phyloP scores from a whole-genome alignment of 2,329 filamentous ascomycete genomes.

The Rhexocercosporidium sp. region DNA sequence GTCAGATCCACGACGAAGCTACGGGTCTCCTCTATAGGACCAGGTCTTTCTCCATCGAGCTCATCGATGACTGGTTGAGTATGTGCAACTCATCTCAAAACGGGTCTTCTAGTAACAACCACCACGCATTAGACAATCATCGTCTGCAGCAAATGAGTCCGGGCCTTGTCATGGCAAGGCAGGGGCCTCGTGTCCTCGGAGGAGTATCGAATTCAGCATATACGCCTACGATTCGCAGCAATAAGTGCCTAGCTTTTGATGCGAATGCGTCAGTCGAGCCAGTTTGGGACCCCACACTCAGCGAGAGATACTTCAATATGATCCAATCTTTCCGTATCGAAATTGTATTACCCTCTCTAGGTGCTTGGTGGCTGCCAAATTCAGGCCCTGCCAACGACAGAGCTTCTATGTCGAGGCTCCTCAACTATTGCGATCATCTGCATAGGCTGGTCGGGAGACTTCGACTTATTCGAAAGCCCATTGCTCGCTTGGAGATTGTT shows the following conservation, averaged over 20 bases:
- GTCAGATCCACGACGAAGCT: constrained; percentile 29
- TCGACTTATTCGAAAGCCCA: constrained; percentile 5
- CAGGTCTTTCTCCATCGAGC: constrained; percentile 22
- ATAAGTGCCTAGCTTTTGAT: constrained; percentile 10
- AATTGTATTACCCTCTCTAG: constrained; percentile 14
- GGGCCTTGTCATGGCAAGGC: constrained; percentile 81
- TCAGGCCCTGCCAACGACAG: not conserved
- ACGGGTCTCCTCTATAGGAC: constrained; percentile 16
- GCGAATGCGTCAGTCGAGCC: constrained; percentile 14
- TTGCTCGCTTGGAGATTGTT: constrained; percentile 19
- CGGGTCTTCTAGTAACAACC: constrained; percentile 42
- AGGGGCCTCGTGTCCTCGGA: constrained; percentile 74
- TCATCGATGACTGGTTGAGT: constrained; percentile 14
- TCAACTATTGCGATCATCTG: constrained; percentile 28
- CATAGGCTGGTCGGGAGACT: constrained; percentile 28
- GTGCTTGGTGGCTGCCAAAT: not conserved
- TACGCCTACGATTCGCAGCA: constrained; percentile 2
- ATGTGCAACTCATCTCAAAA: constrained; percentile 23
- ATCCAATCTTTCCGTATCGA: constrained; percentile 24
- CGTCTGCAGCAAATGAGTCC: constrained; percentile 89
- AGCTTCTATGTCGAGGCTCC: constrained; percentile 19
- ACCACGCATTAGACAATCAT: constrained; percentile 81
- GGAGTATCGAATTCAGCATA: not conserved
- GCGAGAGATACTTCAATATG: constrained; percentile 22
- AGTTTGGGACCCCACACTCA: constrained; percentile 19